Evolutionary conservation across 2,329 filamentous ascomycete species (phyloP).

Genomic region (Aspergillus tubingensis): DNA sequence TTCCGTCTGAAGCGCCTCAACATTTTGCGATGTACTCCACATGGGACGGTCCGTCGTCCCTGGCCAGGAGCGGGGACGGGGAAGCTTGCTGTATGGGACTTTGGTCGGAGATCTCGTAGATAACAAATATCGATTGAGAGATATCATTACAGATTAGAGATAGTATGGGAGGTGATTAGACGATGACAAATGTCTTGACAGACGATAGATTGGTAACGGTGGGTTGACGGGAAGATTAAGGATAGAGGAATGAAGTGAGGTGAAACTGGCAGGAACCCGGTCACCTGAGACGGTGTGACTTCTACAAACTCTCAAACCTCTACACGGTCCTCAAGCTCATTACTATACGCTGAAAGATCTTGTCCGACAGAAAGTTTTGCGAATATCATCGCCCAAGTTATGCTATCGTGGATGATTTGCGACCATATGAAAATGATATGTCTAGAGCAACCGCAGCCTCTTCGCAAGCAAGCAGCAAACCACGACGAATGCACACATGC

Average conservation of each 20-base stretch:
- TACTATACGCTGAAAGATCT: too few species aligned
- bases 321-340: too few species aligned
- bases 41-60: too few species aligned
- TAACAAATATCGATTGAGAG: background rate
- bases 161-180: background rate
- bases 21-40: too few species aligned
- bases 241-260: background rate
- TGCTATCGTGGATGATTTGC: too few species aligned
- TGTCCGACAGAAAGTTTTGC: too few species aligned
- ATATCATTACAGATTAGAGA: background rate
- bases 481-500: conserved; percentile 43
- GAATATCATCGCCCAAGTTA: too few species aligned
- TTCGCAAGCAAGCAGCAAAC: conserved; percentile 36
- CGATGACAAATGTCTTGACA: background rate
- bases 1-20: too few species aligned
- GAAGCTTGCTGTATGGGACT: background rate
- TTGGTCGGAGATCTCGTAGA: background rate
- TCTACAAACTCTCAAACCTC: too few species aligned
- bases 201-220: background rate
- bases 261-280: background rate
- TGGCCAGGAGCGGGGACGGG: background rate
- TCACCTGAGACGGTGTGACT: background rate
- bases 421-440: background rate
- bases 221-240: background rate
- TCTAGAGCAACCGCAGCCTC: conserved; percentile 39